Evolutionary conservation across 2,329 filamentous ascomycete species (phyloP).

Genomic region (Scedosporium apiospermum): DNA sequence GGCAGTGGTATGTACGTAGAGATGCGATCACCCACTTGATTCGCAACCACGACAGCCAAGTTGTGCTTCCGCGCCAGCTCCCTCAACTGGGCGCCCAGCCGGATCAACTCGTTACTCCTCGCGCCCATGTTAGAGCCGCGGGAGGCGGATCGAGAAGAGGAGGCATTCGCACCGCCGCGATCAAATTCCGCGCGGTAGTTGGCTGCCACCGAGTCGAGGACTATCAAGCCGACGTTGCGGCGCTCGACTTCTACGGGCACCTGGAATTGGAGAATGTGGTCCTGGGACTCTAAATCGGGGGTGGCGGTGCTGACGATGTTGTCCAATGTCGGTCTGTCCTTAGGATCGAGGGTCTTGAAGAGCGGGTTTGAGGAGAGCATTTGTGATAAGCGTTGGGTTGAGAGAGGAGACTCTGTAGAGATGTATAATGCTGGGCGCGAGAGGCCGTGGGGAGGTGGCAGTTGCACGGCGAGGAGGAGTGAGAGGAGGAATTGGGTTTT

Average conservation of each 20-base stretch:
- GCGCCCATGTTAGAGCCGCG: constrained; percentile 56
- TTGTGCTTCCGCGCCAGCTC: constrained; percentile 64
- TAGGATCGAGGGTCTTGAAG: constrained; percentile 30
- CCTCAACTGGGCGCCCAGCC: constrained; percentile 65
- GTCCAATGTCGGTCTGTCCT: constrained; percentile 53
- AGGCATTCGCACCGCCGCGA: constrained; percentile 32
- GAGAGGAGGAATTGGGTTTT: constrained; percentile 91
- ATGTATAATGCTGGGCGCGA: constrained; percentile 78
- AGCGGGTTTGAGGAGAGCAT: constrained; percentile 60
- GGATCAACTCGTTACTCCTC: constrained; percentile 66
- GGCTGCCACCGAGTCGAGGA: constrained; percentile 86
- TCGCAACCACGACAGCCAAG: constrained; percentile 82
- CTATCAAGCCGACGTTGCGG: constrained; percentile 68
- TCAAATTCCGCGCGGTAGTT: constrained; percentile 93
- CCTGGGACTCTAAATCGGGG: constrained; percentile 86
- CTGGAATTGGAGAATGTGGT: constrained; percentile 89
- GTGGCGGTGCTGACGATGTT: constrained; percentile 72
- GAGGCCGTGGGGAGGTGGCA: constrained; percentile 63
- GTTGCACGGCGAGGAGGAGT: constrained; percentile 75
- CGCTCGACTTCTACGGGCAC: constrained; percentile 74
- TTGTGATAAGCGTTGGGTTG: constrained; percentile 72
- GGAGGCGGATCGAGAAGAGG: constrained; percentile 10
- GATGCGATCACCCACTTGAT: constrained; percentile 92
- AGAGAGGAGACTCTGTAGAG: constrained; percentile 79
- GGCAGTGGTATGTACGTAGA: constrained; percentile 13